Base-by-base conservation (phyloP, 352 stramenopile species). In the Albugo laibachii region DNA sequence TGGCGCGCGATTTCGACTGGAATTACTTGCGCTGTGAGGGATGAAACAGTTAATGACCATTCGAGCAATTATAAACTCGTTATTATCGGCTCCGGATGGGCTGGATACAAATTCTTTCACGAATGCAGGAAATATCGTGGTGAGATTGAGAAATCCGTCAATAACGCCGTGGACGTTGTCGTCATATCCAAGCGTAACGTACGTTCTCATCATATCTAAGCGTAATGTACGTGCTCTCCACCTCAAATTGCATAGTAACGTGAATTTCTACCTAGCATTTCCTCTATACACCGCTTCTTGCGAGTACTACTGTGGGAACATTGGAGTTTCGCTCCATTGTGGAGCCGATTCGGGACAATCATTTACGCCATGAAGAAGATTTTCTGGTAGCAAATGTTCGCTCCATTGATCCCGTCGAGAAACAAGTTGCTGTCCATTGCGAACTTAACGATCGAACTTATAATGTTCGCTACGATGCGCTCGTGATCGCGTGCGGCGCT, bases 311-410 rank as follows among this genome's bases (percentile, higher is more conserved):
- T 1, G 83, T 95, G 10, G 84, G 71, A 0, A 99, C 94, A 18
- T 66, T 99, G 19, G 94, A 98, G 66, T 98, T 97, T 65, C 85
- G 93, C 6, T 92, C 75, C 19, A 97, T 98, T 57, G 87, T 97
- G 56, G 94, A 99, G 61, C 93, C 93, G 12, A 68, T 98, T 39
- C 82, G 94, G 1, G 94, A 85, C 55, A 76, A 55, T 21, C 65
- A 64, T 44, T 72, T 85, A 49, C 69, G 70, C 35, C 57, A 82
- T 58, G 61, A 86, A 55, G 60, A 72, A 54, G 59, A 88, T 54
- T 79, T 88, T 51, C 65, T 91, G 51, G 52, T 74, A 11, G 80
- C 82, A 10, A 66, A 58, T 34, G 82, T 88, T 20, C 64, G 58
- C 2, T 49, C 71, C 31, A 69, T 97, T 19, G 75, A 96, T 48